Evolutionary conservation across 805 yeast genomes (phyloP).

Genomic region (Candida saitoana): DNA sequence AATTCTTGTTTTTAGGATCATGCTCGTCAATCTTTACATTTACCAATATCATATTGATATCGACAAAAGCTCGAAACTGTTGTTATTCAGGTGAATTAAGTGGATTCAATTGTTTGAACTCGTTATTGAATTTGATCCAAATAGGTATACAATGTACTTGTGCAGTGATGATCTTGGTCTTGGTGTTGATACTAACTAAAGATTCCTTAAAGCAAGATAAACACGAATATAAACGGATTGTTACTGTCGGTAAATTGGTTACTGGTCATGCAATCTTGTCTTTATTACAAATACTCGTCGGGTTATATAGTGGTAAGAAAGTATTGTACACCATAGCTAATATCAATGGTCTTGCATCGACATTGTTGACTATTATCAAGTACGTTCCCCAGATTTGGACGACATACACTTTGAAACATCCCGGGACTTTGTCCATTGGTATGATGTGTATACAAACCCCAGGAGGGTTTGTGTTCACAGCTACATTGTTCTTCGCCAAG

Average conservation of each 20-base stretch:
- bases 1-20: conserved; percentile 66
- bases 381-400: conserved; percentile 77
- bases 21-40: conserved; percentile 65
- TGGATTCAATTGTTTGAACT: conserved; percentile 57
- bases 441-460: conserved; percentile 90
- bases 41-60: conserved; percentile 60
- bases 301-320: conserved; percentile 18
- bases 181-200: conserved; percentile 48
- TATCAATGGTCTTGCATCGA: conserved; percentile 60
- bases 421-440: conserved; percentile 73
- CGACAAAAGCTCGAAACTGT: conserved; percentile 60
- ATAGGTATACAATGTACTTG: conserved; percentile 60
- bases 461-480: conserved; percentile 79
- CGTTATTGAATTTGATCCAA: conserved; percentile 64
- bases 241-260: conserved; percentile 39
- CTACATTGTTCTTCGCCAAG: conserved; percentile 63
- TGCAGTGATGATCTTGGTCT: conserved; percentile 52
- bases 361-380: conserved; percentile 62
- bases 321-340: conserved; percentile 45
- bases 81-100: conserved; percentile 44
- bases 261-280: conserved; percentile 32
- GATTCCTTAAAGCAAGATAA: conserved; percentile 45
- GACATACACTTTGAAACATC: conserved; percentile 63
- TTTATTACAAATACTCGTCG: conserved; percentile 32
- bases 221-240: conserved; percentile 40